Evolutionary conservation across 768 basidiomycete genomes (phyloP).

Genomic region (Terana coerulea): DNA sequence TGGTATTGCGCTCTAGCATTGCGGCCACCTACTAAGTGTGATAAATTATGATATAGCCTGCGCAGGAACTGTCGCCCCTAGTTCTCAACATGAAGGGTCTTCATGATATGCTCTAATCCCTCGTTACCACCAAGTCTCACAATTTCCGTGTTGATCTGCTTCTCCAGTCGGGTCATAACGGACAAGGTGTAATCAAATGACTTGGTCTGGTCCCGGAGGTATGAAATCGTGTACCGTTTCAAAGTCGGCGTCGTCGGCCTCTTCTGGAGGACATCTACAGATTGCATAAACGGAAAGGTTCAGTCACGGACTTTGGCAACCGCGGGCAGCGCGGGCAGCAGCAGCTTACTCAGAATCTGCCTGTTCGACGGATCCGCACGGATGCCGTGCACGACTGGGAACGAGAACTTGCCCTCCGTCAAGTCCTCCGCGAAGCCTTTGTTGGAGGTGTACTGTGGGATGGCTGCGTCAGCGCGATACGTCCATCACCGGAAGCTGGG

Average conservation of each 20-base stretch:
- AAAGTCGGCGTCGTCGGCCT: slow-evolving; percentile 76
- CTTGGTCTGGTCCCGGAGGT: slow-evolving; percentile 68
- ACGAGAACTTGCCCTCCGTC: slow-evolving; percentile 96
- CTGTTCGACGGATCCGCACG: slow-evolving; percentile 72
- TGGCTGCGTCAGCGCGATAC: not conserved
- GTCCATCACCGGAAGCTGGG: not conserved
- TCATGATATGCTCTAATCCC: slow-evolving; percentile 54
- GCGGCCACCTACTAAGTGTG: too few species aligned
- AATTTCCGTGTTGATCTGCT: slow-evolving; percentile 68
- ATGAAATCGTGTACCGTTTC: slow-evolving; percentile 76
- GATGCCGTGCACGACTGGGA: slow-evolving; percentile 90
- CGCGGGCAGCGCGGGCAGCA: not conserved
- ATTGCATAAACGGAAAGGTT: not conserved
- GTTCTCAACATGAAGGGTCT: slow-evolving; percentile 33
- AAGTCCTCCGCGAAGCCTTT: slow-evolving; percentile 93
- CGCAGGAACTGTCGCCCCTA: too few species aligned
- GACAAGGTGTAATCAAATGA: slow-evolving; percentile 85
- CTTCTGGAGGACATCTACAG: slow-evolving; percentile 83
- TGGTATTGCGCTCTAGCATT: too few species aligned
- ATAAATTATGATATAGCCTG: too few species aligned
- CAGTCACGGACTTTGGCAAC: not conserved
- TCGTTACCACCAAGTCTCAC: slow-evolving; percentile 72
- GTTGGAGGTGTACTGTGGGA: slow-evolving; percentile 68
- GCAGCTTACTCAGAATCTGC: slow-evolving; percentile 73
- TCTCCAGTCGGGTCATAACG: slow-evolving; percentile 64